Evolutionary conservation across 176 grass and related monocot species (phyloP), one percentile per base, ranked within the genome.

Genomic region (Otatea glauca): DNA sequence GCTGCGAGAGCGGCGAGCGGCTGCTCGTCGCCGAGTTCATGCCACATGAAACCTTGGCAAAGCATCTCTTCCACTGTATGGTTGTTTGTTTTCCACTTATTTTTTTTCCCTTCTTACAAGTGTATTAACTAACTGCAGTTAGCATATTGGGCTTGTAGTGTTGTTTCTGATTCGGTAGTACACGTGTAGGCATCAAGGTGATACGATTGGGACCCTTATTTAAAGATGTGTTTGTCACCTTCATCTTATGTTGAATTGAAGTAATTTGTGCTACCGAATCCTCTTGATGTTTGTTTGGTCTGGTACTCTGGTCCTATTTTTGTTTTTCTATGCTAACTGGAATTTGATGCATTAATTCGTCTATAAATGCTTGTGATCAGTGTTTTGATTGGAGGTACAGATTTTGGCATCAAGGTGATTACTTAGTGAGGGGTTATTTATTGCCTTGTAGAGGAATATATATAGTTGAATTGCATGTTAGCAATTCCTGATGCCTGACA

Each of bases 61-160:
- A 97, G 62, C 95, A 97, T 65, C 92, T 97, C 34, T 97, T 97
- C 89, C 95, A 94, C 85, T 97, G 95, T 97, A 91, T 65, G 91
- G 77, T 65, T 80, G 91, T 81, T 70, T 80, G 5, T 8, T 83
- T 12, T 59, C 17, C 45, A 24, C 56, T 71, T 32, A 56, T 49
- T 29, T 29, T 29, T 29, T 51, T 32, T 20, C 20, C 12, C 24
- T 23, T 11, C 35, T 29, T 29, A 29, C n/a, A 59, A 71, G 49
- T 59, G 29, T 15, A 21, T n/a, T n/a, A n/a, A n/a, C 8, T 61
- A 66, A 6, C 14, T 65, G 41, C 29, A 44, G 75, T 56, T 69
- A 88, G 39, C 32, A 49, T 27, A 58, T 51, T 85, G 38, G 13
- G 37, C 21, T 18, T 72, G 53, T 65, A 55, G 39, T 68, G 44